phyloP scores from a whole-genome alignment of 768 basidiomycete genomes.

The Lentinus brumalis region DNA sequence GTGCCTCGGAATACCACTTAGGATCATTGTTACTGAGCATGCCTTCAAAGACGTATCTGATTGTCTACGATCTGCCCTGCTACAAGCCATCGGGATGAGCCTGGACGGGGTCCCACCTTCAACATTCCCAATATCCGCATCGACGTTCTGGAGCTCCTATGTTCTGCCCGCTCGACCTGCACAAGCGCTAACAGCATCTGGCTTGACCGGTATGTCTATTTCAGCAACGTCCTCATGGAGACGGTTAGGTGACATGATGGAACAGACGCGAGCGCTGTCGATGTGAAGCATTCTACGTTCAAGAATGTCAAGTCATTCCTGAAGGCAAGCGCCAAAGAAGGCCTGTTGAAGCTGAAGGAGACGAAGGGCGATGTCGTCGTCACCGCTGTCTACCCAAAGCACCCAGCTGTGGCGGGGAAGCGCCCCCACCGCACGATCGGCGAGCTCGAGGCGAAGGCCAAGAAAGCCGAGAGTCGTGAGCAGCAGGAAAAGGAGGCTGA shows the following conservation, averaged over 20 bases:
- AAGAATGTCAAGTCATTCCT: conserved; percentile 85
- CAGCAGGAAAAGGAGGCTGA: conserved; percentile 49
- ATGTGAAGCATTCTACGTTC: conserved; percentile 76
- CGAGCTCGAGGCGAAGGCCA: conserved; percentile 65
- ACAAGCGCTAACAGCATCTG: conserved; percentile 40
- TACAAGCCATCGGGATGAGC: conserved; percentile 63
- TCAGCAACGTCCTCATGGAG: conserved; percentile 16
- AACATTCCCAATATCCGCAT: conserved; percentile 75
- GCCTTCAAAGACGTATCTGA: conserved; percentile 50
- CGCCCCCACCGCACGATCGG: conserved; percentile 56
- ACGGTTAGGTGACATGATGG: conserved; percentile 26
- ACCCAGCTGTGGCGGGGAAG: conserved; percentile 60
- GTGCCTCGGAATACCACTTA: neutral
- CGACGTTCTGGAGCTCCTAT: conserved; percentile 72
- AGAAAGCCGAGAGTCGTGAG: conserved; percentile 58
- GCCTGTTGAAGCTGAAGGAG: conserved; percentile 72
- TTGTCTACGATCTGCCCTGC: conserved; percentile 59
- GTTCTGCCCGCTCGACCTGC: conserved; percentile 82
- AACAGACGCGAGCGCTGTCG: conserved; percentile 47
- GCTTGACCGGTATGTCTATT: conserved; percentile 28
- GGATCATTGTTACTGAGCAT: neutral
- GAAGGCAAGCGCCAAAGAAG: conserved; percentile 73
- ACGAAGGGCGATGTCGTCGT: conserved; percentile 53
- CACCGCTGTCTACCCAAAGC: conserved; percentile 51
- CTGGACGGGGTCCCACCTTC: conserved; percentile 49